Base-by-base conservation (phyloP, 345 rosid genomes). In the Ceriops decandra region DNA sequence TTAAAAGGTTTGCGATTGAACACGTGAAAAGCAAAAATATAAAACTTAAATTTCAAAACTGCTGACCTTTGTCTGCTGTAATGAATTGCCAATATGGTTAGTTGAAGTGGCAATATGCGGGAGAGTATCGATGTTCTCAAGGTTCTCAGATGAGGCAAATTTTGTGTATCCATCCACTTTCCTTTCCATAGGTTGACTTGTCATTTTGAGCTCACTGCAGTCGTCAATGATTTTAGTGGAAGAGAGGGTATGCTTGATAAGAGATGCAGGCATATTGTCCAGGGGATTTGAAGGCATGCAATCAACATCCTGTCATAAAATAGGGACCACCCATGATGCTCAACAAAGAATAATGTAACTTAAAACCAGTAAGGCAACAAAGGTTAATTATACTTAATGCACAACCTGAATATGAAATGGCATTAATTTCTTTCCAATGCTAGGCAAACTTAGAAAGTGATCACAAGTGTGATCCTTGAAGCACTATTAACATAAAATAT, bases 181-280 rank as follows among this genome's bases (percentile, higher is more conserved):
- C 66, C 62, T 77, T 74, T 84, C 91, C 63, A 73, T 74, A 69
- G 75, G 79, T 67, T 62, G 82, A 77, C 74, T 87, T 47, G 71
- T 84, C 75, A 74, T 76, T 83, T 84, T 88, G 75, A 76, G 77
- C 68, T 83, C 93, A 49, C 72, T 82, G 54, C 76, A 58, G 72
- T 78, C 81, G 74, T 81, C 88, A 67, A 75, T 56, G 68, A 72
- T 79, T 81, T 78, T 80, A 68, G 75, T 74, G 52, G 79, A 74
- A 72, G 71, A 63, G 70, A 72, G 62, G 81, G 63, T 78, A 52
- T 78, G 86, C 69, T 79, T 82, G 46, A 69, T 79, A 69, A 90
- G 84, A 74, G 96, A 86, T 72, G 90, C 85, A 38, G 93, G 96
- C 86, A 87, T 72, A 70, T 86, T 90, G 77, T 88, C 93, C 72